Evolutionary conservation across 2,329 filamentous ascomycete species (phyloP).

Genomic region (Xylariaceae sp.): DNA sequence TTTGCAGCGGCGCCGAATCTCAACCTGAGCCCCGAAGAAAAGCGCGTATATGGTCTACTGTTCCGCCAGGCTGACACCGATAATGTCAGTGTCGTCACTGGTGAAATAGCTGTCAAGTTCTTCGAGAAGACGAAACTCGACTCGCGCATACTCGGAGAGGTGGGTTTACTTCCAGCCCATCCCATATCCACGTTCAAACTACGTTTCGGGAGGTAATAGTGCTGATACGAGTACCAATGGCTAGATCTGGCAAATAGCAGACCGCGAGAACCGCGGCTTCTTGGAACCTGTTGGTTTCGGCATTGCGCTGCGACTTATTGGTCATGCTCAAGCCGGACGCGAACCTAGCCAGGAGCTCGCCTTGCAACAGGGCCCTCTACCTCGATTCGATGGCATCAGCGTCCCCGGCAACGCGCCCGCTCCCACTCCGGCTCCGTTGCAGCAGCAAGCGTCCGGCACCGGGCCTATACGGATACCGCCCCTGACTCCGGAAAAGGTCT

Average conservation of each 20-base stretch:
- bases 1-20: conserved; percentile 59
- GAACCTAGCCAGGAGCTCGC: conserved; percentile 78
- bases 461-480: conserved; percentile 82
- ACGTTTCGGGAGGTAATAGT: conserved; percentile 4
- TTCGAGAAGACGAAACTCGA: conserved; percentile 94
- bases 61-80: conserved; percentile 92
- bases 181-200: background rate
- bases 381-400: conserved; percentile 80
- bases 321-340: conserved; percentile 86
- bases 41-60: conserved; percentile 86
- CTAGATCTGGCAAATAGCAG: conserved; percentile 98
- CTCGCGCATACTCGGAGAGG: conserved; percentile 81
- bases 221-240: conserved; percentile 22
- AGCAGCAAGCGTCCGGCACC: conserved; percentile 55
- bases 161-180: conserved; percentile 37
- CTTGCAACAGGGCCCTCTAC: conserved; percentile 80
- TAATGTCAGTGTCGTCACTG: conserved; percentile 87
- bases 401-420: conserved; percentile 34
- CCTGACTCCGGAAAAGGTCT: conserved; percentile 80
- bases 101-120: conserved; percentile 94
- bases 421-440: conserved; percentile 45
- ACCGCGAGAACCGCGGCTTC: conserved; percentile 92
- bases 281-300: conserved; percentile 91
- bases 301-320: conserved; percentile 87
- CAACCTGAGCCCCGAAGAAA: conserved; percentile 88